Percentiles rank a stretch among this genome's conserved stretches.
These are phyloP conservation scores for Viridothelium virens DNA, from an alignment of 495 filamentous ascomycete genomes.

Conservation along the genomic window DNA sequence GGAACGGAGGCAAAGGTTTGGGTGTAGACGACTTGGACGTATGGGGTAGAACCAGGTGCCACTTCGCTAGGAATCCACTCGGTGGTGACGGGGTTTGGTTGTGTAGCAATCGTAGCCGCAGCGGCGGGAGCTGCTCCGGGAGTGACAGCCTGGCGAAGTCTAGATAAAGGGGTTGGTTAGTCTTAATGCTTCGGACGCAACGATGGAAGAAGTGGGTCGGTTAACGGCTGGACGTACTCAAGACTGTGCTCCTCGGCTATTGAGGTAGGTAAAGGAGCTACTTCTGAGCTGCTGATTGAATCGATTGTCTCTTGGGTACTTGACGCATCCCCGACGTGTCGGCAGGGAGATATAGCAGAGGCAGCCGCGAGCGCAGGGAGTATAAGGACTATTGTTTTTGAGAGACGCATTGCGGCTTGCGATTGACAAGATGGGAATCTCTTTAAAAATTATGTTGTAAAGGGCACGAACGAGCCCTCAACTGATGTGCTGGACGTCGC, in stretches of 20 bases:
- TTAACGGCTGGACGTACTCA: neutral
- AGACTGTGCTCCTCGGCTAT: neutral
- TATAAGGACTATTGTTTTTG: neutral
- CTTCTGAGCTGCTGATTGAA: neutral
- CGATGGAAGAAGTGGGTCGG: neutral
- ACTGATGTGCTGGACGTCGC: neutral
- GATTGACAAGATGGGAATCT: neutral
- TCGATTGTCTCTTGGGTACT: neutral
- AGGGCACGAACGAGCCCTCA: neutral
- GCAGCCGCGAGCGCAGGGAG: constrained; percentile 5
- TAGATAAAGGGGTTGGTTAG: neutral
- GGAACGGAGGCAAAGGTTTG: constrained; percentile 22
- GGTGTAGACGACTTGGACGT: constrained; percentile 18
- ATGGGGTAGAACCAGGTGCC: neutral
- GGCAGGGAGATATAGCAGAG: neutral
- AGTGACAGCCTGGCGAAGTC: neutral
- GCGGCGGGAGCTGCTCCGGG: neutral
- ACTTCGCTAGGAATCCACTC: neutral
- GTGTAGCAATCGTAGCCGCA: neutral
- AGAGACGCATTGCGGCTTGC: neutral
- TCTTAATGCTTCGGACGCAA: neutral
- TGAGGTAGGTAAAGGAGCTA: neutral
- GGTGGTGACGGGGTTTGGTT: neutral
- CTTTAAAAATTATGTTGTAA: neutral
- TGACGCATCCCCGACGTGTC: neutral